phyloP scores from a whole-genome alignment of 495 filamentous ascomycete genomes.

The Xylaria castorea region DNA sequence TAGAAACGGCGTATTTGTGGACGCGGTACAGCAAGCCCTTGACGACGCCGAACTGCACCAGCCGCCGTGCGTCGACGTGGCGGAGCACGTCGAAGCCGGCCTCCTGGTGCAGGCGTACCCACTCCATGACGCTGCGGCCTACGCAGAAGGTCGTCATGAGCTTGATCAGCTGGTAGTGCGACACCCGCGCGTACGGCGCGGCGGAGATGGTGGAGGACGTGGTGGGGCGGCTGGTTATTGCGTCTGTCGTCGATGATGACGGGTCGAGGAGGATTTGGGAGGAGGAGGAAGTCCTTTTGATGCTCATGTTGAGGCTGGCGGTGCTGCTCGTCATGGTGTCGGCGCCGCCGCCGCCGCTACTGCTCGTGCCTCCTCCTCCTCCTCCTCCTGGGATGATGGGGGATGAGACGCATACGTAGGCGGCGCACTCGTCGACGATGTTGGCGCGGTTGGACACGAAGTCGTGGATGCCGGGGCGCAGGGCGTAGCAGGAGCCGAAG shows the following conservation, averaged over 20 bases:
- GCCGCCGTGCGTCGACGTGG: slow-evolving; percentile 83
- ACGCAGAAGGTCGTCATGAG: slow-evolving; percentile 82
- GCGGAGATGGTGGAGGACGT: slow-evolving; percentile 24
- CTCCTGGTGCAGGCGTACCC: slow-evolving; percentile 74
- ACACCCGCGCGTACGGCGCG: slow-evolving; percentile 34
- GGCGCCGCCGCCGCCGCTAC: neutral
- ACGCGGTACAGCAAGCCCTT: slow-evolving; percentile 95
- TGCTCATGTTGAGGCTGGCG: slow-evolving; percentile 15
- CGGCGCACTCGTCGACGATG: slow-evolving; percentile 83
- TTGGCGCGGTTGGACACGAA: slow-evolving; percentile 71
- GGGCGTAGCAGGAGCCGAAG: slow-evolving; percentile 88
- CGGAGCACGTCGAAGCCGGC: slow-evolving; percentile 62
- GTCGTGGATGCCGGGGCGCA: slow-evolving; percentile 73
- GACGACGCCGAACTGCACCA: slow-evolving; percentile 94
- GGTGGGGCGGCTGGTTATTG: slow-evolving; percentile 29
- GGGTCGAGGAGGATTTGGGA: slow-evolving; percentile 1
- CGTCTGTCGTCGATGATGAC: neutral
- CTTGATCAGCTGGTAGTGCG: slow-evolving; percentile 63
- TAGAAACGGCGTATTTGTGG: slow-evolving; percentile 84
- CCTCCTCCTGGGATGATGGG: slow-evolving; percentile 6
- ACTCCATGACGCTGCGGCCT: slow-evolving; percentile 80
- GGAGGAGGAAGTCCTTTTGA: neutral
- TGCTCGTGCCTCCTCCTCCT: neutral
- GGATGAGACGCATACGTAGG: slow-evolving; percentile 68
- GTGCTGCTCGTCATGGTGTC: slow-evolving; percentile 7